phyloP scores from a whole-genome alignment of 2,329 filamentous ascomycete genomes.

The Helicocarpus griseus region DNA sequence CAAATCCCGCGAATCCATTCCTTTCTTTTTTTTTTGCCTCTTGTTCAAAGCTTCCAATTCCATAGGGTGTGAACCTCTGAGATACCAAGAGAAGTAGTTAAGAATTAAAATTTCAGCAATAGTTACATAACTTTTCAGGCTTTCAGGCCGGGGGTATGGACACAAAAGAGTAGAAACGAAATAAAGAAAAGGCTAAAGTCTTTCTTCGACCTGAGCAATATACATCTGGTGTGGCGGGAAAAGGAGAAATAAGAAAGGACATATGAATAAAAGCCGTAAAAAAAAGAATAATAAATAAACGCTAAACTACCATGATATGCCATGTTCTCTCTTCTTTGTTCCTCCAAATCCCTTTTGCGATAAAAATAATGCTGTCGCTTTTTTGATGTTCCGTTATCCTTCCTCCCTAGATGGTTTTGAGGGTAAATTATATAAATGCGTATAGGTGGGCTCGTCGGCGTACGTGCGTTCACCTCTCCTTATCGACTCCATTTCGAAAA shows the following conservation, averaged over 20 bases:
- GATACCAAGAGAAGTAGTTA: not conserved
- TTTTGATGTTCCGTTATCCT: not conserved
- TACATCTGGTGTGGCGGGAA: not conserved
- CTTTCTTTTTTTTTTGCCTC: too few relatives aligned
- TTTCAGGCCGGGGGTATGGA: not conserved
- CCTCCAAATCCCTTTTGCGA: too few relatives aligned
- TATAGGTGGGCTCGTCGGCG: not conserved
- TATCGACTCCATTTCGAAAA: slow-evolving; percentile 35
- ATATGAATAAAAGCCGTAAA: not conserved
- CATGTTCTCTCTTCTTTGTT: not conserved
- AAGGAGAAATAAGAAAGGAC: not conserved
- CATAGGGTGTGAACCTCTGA: not conserved
- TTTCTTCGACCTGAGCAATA: too few relatives aligned
- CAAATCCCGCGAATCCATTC: too few relatives aligned
- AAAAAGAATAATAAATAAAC: not conserved
- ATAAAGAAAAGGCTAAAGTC: not conserved
- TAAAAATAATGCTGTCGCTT: not conserved
- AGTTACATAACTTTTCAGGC: slow-evolving; percentile 1
- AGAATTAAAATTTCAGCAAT: not conserved
- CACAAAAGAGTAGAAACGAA: not conserved
- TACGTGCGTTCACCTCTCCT: not conserved
- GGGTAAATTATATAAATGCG: not conserved
- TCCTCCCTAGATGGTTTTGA: not conserved
- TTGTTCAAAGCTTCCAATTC: too few relatives aligned
- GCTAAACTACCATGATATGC: not conserved